Evolutionary conservation across 495 filamentous ascomycete species (phyloP).

Genomic region (Neurospora africana): DNA sequence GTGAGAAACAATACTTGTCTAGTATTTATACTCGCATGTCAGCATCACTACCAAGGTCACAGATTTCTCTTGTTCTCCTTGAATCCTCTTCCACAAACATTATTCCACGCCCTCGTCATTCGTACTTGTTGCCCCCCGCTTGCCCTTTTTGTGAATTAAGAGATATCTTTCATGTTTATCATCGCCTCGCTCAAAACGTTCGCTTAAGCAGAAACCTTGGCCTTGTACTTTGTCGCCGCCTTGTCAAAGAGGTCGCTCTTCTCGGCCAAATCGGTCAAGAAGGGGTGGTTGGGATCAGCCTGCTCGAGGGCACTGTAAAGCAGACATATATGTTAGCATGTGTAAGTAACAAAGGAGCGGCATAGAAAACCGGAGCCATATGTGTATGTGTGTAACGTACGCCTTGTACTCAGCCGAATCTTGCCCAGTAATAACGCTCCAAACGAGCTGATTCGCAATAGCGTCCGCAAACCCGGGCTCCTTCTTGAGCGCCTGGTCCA

Average conservation of each 20-base stretch:
- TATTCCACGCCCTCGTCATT: not conserved
- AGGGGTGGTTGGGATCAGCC: conserved; percentile 48
- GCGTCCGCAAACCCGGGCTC: conserved; percentile 59
- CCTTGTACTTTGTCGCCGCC: conserved; percentile 65
- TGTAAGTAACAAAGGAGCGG: not conserved
- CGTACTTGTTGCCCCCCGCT: not conserved
- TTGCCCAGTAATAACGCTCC: conserved; percentile 66
- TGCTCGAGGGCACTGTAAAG: conserved; percentile 45
- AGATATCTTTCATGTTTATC: not conserved
- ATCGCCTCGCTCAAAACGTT: not conserved
- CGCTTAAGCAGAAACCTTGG: conserved; percentile 53
- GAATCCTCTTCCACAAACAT: not conserved
- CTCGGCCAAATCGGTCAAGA: conserved; percentile 59
- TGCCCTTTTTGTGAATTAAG: not conserved
- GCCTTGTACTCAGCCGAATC: conserved; percentile 46
- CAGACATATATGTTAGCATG: not conserved
- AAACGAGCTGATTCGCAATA: conserved; percentile 71
- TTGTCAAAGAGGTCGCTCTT: conserved; percentile 73
- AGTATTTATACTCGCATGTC: not conserved
- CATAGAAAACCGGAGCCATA: not conserved
- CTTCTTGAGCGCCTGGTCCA: conserved; percentile 68
- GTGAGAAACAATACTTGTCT: not conserved
- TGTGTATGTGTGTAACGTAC: conserved; percentile 31
- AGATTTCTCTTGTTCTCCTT: not conserved
- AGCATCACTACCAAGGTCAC: not conserved